Base-by-base conservation (phyloP, 2,329 filamentous ascomycete genomes). In the Plectosphaerella plurivora region DNA sequence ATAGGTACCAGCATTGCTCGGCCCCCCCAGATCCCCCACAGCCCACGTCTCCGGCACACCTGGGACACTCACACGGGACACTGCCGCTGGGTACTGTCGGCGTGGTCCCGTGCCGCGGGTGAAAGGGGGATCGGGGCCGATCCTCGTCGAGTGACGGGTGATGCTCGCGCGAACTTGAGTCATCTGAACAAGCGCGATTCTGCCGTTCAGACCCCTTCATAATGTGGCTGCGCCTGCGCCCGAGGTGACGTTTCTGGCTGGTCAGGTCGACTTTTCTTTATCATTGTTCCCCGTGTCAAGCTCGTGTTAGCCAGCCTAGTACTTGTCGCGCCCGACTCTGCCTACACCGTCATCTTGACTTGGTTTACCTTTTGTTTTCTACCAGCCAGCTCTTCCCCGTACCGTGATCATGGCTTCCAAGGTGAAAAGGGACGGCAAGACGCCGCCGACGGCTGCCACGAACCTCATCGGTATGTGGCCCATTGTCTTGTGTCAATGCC, bases 391-490 rank as follows among this genome's bases (percentile, higher is more conserved):
- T 7, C 37, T 12, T 14, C 10, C 14, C n/a, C 37, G 7, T 14
- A n/a, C 14, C 8, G 35, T 14, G 7, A 44, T 14, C 45, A 72
- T 76, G 73, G 68, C 73, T 53, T 71, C 72, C 41, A 76, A 73
- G 57, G 68, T 68, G 28, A 65, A 64, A 56, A 69, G 72, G 53
- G 68, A 78, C 60, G 73, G 81, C 74, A 93, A 88, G 76, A 83
- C 87, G 76, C 88, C 89, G 63, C 83, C 92, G 55, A 91, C 91
- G 52, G 89, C 86, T 57, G 92, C 92, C 45, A 92, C 89, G 47
- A 97, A 97, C 72, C 75, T 97, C 64, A 92, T 97, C 64, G 91
- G 91, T 94, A 78, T 63, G 81, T 37, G 10, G 11, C 11, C 36
- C 15, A 28, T 14, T 15, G 9, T 28, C 18, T 53, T 57, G 35